Conservation (phyloP, 225 moss, liverwort and hornwort genomes). For the Sphagnum contortum region DNA sequence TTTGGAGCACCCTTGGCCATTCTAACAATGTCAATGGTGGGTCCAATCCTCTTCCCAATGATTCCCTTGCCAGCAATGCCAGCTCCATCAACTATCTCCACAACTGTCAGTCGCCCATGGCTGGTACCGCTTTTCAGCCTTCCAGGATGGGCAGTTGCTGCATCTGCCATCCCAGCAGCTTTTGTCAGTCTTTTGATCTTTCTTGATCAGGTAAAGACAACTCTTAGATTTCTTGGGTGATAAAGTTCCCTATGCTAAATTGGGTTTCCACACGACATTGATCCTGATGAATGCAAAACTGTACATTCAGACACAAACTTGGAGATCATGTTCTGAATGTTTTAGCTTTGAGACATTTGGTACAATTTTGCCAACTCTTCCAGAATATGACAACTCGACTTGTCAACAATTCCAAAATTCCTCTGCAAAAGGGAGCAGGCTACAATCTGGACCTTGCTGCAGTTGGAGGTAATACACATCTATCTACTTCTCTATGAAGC, state of each 20-base stretch:
- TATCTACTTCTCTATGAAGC: too few relatives aligned
- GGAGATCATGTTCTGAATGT: conserved; percentile 12
- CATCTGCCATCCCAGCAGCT: conserved; percentile 55
- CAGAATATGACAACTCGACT: conserved; percentile 52
- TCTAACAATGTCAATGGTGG: conserved; percentile 51
- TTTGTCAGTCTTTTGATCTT: conserved; percentile 59
- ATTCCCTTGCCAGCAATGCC: conserved; percentile 52
- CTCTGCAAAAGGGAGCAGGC: conserved; percentile 30
- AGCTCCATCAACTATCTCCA: conserved; percentile 33
- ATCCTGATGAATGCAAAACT: conserved; percentile 1
- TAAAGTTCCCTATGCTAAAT: not conserved
- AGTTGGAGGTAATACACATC: conserved; percentile 32
- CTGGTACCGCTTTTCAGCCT: conserved; percentile 57
- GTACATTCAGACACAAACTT: not conserved
- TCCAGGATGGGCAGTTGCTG: conserved; percentile 38
- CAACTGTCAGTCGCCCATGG: conserved; percentile 49
- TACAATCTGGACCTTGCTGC: conserved; percentile 55
- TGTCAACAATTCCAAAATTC: conserved; percentile 35
- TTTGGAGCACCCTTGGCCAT: conserved; percentile 62
- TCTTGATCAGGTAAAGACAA: conserved; percentile 47
- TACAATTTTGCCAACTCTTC: not conserved
- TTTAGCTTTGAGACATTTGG: conserved; percentile 9
- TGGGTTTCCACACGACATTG: not conserved
- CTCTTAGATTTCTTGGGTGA: not conserved
- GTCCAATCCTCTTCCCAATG: conserved; percentile 38